Evolutionary conservation across 1,284 basidiomycete species (phyloP).

Genomic region (Ceratorhiza oryzae-sativae): DNA sequence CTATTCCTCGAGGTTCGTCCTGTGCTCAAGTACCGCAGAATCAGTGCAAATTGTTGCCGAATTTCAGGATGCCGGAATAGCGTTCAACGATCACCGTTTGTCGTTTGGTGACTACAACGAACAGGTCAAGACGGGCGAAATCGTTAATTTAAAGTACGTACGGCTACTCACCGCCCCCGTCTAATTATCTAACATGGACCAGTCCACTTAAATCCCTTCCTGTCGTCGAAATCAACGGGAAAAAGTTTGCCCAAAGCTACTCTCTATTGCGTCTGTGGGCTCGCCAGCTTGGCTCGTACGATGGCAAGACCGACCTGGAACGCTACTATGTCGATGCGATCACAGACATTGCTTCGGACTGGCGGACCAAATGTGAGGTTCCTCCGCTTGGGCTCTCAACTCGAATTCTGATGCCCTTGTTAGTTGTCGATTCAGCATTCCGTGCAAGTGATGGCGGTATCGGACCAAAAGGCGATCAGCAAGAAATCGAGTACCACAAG

Average conservation of each 20-base stretch:
- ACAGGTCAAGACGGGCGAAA: conserved; percentile 23
- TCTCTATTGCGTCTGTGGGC: conserved; percentile 23
- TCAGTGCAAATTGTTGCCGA: not conserved
- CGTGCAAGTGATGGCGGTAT: not conserved
- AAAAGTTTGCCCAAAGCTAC: conserved; percentile 27
- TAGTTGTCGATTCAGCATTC: conserved; percentile 28
- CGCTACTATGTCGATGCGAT: conserved; percentile 36
- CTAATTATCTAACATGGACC: not conserved
- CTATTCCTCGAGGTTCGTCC: conserved; percentile 27
- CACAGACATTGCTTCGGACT: conserved; percentile 32
- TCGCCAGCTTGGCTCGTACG: conserved; percentile 28
- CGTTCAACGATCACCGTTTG: conserved; percentile 31
- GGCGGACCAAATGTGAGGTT: conserved; percentile 25
- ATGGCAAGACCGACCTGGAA: conserved; percentile 31
- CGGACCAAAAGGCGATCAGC: conserved; percentile 1
- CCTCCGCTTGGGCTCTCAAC: no score
- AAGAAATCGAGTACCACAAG: conserved; percentile 32
- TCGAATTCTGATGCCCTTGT: no score
- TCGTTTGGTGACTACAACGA: conserved; percentile 25
- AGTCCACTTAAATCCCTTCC: conserved; percentile 30
- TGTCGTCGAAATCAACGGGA: conserved; percentile 15
- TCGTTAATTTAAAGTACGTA: conserved; percentile 19
- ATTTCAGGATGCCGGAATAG: conserved; percentile 27
- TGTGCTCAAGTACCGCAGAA: not conserved
- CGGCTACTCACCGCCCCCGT: not conserved